Evolutionary conservation across 2,329 filamentous ascomycete genomes (phyloP).

Genomic region (Neonectria magnoliae): DNA sequence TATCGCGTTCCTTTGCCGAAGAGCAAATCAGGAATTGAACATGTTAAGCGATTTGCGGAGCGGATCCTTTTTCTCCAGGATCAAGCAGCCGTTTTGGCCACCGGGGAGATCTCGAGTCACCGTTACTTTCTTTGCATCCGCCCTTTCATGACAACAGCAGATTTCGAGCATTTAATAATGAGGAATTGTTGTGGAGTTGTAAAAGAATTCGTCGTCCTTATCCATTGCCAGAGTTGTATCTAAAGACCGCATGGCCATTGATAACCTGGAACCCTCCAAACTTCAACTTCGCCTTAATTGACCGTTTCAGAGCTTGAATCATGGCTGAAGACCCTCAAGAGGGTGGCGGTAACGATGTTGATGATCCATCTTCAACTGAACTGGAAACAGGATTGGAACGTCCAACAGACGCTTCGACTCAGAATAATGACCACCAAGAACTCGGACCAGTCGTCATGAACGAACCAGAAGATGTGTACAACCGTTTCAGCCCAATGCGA

Average conservation of each 20-base stretch:
- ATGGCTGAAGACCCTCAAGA: neutral
- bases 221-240: neutral
- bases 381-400: neutral
- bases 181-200: neutral
- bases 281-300: neutral
- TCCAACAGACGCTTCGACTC: neutral
- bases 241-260: neutral
- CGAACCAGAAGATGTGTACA: conserved; percentile 24
- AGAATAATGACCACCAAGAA: neutral
- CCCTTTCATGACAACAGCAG: neutral
- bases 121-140: neutral
- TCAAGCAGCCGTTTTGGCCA: neutral
- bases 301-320: neutral
- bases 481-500: conserved; percentile 34
- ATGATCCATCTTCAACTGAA: neutral
- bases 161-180: neutral
- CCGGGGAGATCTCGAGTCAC: neutral
- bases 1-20: neutral
- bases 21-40: neutral
- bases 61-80: neutral
- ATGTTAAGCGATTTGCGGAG: neutral
- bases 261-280: neutral
- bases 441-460: neutral
- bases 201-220: neutral
- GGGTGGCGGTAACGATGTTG: neutral